Conservation (phyloP, 495 filamentous ascomycete genomes). For the Jackrogersella multiformis region DNA sequence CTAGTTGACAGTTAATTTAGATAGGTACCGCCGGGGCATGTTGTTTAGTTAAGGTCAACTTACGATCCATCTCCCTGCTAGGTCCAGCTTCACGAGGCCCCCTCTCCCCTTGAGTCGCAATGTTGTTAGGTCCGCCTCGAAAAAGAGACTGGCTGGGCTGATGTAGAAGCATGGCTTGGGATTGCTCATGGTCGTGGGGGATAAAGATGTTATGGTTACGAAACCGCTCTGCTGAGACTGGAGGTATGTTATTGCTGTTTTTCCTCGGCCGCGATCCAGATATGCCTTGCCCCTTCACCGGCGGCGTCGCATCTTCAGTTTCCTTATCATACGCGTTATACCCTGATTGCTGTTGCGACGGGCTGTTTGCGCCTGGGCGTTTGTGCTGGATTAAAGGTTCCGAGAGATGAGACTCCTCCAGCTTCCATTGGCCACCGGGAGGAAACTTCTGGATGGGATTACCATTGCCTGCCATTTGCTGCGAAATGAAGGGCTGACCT, state of each 20-base stretch:
- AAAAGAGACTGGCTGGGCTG: conserved; percentile 28
- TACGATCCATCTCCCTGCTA: conserved; percentile 37
- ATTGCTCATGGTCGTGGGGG: conserved; percentile 24
- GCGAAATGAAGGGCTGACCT: conserved; percentile 35
- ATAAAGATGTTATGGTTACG: conserved; percentile 45
- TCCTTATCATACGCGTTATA: conserved; percentile 57
- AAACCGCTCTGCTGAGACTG: conserved; percentile 52
- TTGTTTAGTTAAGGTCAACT: conserved; percentile 6
- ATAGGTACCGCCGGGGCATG: neutral
- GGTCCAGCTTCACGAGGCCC: conserved; percentile 7
- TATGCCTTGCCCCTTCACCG: neutral
- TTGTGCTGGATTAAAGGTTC: conserved; percentile 55
- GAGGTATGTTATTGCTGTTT: conserved; percentile 46
- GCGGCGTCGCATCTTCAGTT: conserved; percentile 43
- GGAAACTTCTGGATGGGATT: conserved; percentile 38
- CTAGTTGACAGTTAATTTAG: conserved; percentile 19
- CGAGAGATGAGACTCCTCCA: conserved; percentile 56
- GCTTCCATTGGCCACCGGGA: conserved; percentile 51
- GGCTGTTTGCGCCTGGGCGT: conserved; percentile 49
- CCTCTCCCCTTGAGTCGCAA: conserved; percentile 5
- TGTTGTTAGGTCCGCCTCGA: conserved; percentile 18
- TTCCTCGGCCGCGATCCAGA: conserved; percentile 34
- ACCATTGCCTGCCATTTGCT: conserved; percentile 39
- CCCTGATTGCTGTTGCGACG: conserved; percentile 46
- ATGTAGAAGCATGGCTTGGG: conserved; percentile 31